These are phyloP conservation scores for Cladosporium sp. DNA, from an alignment of 2,329 filamentous ascomycete genomes.

Conservation along the genomic window DNA sequence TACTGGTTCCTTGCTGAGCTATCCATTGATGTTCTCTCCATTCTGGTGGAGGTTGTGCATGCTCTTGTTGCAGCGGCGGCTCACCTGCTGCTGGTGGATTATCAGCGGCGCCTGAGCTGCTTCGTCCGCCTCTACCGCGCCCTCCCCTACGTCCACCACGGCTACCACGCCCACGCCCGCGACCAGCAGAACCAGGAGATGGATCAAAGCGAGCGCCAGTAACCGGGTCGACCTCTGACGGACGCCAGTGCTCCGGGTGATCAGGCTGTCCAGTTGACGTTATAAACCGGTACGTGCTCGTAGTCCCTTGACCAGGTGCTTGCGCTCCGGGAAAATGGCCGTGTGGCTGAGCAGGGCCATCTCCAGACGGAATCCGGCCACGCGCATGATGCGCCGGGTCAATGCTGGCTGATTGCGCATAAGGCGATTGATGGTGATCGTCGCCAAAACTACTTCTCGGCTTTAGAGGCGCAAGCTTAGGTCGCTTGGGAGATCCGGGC, in stretches of 20 bases:
- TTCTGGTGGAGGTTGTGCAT: conserved; percentile 31
- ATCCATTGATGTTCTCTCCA: conserved; percentile 37
- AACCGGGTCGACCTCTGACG: conserved; percentile 12
- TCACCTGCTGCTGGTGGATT: conserved; percentile 16
- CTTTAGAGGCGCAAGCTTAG: conserved; percentile 36
- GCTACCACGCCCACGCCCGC: conserved; percentile 19
- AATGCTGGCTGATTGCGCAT: conserved; percentile 4
- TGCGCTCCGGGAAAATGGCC: conserved; percentile 18
- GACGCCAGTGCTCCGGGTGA: conserved; percentile 27
- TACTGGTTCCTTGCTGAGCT: conserved; percentile 33
- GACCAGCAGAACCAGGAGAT: background rate
- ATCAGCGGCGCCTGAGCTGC: conserved; percentile 18
- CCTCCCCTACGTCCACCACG: conserved; percentile 33
- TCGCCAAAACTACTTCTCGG: conserved; percentile 31
- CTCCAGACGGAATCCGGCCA: conserved; percentile 2
- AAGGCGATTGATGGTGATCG: conserved; percentile 17
- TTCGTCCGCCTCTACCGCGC: conserved; percentile 31
- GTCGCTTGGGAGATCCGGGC: conserved; percentile 41
- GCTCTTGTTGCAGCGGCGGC: conserved; percentile 23
- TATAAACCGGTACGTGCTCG: conserved; percentile 30
- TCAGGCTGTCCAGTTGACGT: conserved; percentile 28
- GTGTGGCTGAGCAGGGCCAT: background rate
- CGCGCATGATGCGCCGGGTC: conserved; percentile 4
- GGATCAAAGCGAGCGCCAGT: background rate
- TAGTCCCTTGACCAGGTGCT: conserved; percentile 15